Evolutionary conservation across 768 basidiomycete genomes (phyloP), one percentile per base, ranked within the genome.

Genomic region (Suillus sp.): DNA sequence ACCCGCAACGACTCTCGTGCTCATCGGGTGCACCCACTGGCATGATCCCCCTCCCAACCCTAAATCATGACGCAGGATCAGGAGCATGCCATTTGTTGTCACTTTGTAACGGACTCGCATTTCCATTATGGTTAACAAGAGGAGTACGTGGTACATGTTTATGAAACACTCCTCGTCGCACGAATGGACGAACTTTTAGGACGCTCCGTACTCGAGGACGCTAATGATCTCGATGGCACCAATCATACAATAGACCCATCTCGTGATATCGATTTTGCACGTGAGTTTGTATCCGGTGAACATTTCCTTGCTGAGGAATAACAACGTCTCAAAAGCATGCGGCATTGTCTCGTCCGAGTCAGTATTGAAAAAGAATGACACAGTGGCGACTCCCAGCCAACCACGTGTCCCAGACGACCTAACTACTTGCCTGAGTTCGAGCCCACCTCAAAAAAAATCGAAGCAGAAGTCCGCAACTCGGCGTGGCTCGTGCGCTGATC

Each of bases 141-240:
- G 55, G 55, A 56, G 55, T 56, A 56, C 55, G 55, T 56, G 25
- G 16, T 27, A 10, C 10, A 6, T 40, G 38, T 57, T 40, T 2
- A 56, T 37, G 16, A 22, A 40, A 57, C 4, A 38, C 10, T 10
- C 38, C 25, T 57, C 25, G 56, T 57, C 5, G 56, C 56, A 40
- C 38, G 25, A 57, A 57, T 40, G 38, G 27, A 57, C 16, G 38
- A 40, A 40, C 56, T 57, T 57, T 20, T 40, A 57, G 56, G 56
- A 57, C 38, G 38, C 27, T 57, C 25, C 10, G 25, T 25, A 57
- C 27, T 40, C 38, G 38, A 57, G 11, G 30, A 53, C 20, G 4
- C 30, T 30, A n/a, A 53, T 53, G 20, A 27, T 27, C 27, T 18
- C 13, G 20, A 56, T 38, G 22, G 37, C 55, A 18, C 37, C 35